Evolutionary conservation across 1,139 yeast genomes (phyloP).

Genomic region (Candida smagusa): DNA sequence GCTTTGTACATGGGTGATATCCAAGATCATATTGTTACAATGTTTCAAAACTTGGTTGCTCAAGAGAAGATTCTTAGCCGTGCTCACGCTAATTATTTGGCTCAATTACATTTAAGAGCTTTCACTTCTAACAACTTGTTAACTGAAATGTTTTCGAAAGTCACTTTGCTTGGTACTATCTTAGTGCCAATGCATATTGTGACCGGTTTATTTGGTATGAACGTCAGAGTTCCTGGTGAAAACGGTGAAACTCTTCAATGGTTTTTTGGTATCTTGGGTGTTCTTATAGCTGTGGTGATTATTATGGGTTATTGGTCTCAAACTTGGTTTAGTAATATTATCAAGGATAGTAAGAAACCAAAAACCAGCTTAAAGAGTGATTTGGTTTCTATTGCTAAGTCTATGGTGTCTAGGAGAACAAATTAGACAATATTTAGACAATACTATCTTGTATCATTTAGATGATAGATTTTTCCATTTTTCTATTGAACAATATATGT

Average conservation of each 20-base stretch:
- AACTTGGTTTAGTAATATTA: slow-evolving; percentile 2
- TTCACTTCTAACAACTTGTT: slow-evolving; percentile 20
- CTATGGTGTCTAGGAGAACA: neutral
- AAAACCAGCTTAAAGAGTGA: neutral
- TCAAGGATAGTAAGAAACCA: neutral
- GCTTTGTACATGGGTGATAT: slow-evolving; percentile 19
- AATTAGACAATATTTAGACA: neutral
- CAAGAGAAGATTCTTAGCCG: slow-evolving; percentile 24
- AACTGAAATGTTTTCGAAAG: slow-evolving; percentile 20
- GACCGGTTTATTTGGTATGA: slow-evolving; percentile 26
- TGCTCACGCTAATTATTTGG: slow-evolving; percentile 24
- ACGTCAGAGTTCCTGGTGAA: slow-evolving; percentile 21
- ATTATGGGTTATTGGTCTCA: neutral
- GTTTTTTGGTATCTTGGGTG: slow-evolving; percentile 17
- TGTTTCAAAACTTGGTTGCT: slow-evolving; percentile 23
- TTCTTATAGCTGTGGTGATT: slow-evolving; percentile 12
- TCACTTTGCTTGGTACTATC: slow-evolving; percentile 23
- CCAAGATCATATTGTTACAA: slow-evolving; percentile 25
- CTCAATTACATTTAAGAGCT: slow-evolving; percentile 24
- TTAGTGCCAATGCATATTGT: slow-evolving; percentile 21
- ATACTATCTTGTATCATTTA: neutral
- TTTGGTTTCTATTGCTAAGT: neutral
- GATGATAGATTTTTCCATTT: neutral
- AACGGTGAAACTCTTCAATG: slow-evolving; percentile 6
- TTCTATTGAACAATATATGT: no score